These are phyloP conservation scores for Corylus americana DNA, from an alignment of 306 rosid genomes.

Conservation along the genomic window DNA sequence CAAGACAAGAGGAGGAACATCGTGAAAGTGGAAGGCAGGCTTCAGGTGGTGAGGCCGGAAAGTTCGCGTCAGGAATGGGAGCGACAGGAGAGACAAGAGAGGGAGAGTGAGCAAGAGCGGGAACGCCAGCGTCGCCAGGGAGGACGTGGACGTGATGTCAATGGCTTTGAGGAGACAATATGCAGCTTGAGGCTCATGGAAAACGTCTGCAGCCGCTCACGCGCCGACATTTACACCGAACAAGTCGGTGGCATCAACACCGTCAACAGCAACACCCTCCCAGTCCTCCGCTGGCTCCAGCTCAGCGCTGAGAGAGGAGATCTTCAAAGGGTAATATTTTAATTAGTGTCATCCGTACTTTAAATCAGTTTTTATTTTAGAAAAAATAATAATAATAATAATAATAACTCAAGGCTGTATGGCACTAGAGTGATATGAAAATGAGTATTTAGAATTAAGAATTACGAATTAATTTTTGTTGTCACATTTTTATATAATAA, in stretches of 20 bases:
- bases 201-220: conserved; percentile 37
- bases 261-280: conserved; percentile 36
- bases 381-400: too few species aligned
- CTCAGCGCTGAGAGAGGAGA: conserved; percentile 46
- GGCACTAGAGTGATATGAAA: too few species aligned
- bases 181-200: conserved; percentile 32
- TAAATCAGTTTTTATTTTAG: too few species aligned
- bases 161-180: conserved; percentile 40
- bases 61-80: conserved; percentile 8
- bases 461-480: too few species aligned
- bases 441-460: too few species aligned
- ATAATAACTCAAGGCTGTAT: too few species aligned
- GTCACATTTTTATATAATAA: too few species aligned
- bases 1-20: conserved; percentile 39
- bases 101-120: not conserved
- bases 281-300: conserved; percentile 30
- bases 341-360: too few species aligned
- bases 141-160: not conserved
- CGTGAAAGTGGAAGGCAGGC: conserved; percentile 33
- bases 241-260: conserved; percentile 40
- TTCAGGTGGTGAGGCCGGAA: conserved; percentile 46
- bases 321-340: conserved; percentile 31
- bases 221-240: conserved; percentile 43
- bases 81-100: conserved; percentile 8
- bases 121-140: not conserved